Evolutionary conservation across 495 filamentous ascomycete species (phyloP), one percentile per base, ranked within the genome.

Genomic region (Astrothelium subdiscretum): DNA sequence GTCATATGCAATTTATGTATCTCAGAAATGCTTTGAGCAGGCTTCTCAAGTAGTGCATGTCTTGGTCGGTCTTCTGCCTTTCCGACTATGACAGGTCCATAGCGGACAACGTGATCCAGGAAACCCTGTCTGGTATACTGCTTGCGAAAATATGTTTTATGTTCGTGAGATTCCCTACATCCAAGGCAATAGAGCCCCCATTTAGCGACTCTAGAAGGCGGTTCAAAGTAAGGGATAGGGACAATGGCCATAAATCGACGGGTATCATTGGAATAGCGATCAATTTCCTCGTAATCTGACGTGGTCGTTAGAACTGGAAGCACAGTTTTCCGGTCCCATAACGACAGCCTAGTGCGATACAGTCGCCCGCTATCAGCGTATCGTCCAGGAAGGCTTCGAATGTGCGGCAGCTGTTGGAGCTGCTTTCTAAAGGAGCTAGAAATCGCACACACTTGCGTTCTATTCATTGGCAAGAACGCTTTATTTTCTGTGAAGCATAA

Each of bases 401-500:
- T 48, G 20, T 48, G 43, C 43, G 43, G 43, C n/a, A 1, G 43
- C 20, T 48, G 10, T 48, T 48, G 12, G 12, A 48, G 43, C 43
- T 48, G 11, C 20, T 48, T 48, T 18, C 20, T 48, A 5, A n/a
- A 48, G 20, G 11, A 20, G 12, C 1, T 22, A 15, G 43, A 15
- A 20, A 48, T 48, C 20, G 5, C 20, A 1, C 11, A 48, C 12
- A n/a, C 43, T 18, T 48, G 43, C n/a, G 5, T 48, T 48, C 43
- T 18, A 12, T 48, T 48, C n/a, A 48, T 18, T 15, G 43, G 43
- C n/a, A 48, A 48, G 43, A 48, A 48, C n/a, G 20, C 11, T 48
- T 48, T 48, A 22, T 48, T 31, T 31, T 35, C 26, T 44, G 65
- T 22, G 22, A 68, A 43, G 29, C 66, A 68, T 2, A 63, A 11